These are phyloP conservation scores for Aspergillus ibericus DNA, from an alignment of 2,329 filamentous ascomycete genomes.

Conservation along the genomic window DNA sequence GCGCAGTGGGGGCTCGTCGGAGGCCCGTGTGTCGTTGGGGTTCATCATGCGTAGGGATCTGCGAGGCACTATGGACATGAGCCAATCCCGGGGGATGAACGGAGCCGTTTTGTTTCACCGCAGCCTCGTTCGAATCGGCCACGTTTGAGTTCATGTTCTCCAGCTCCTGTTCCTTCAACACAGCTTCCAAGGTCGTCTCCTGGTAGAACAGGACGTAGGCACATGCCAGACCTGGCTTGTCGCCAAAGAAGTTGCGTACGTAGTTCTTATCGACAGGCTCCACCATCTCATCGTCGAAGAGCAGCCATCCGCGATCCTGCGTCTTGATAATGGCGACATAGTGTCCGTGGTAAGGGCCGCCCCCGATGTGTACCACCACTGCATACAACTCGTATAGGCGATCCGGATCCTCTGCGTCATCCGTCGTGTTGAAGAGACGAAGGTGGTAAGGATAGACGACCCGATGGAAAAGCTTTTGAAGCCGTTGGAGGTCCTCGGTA, in stretches of 20 bases:
- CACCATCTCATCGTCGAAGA: slow-evolving; percentile 98
- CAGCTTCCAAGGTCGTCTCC: slow-evolving; percentile 72
- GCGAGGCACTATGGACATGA: slow-evolving; percentile 42
- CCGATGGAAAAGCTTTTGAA: slow-evolving; percentile 95
- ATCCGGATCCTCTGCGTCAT: slow-evolving; percentile 91
- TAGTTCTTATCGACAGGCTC: slow-evolving; percentile 97
- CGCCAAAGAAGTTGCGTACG: slow-evolving; percentile 95
- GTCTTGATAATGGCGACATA: slow-evolving; percentile 99
- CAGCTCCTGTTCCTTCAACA: slow-evolving; percentile 76
- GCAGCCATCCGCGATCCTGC: slow-evolving; percentile 87
- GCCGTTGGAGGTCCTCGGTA: slow-evolving; percentile 86
- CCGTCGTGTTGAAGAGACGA: slow-evolving; percentile 94
- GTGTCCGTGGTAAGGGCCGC: slow-evolving; percentile 94
- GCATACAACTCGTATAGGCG: slow-evolving; percentile 94
- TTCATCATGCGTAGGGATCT: slow-evolving; percentile 37
- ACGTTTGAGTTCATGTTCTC: slow-evolving; percentile 58
- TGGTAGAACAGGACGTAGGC: slow-evolving; percentile 98
- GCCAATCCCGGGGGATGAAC: slow-evolving; percentile 33
- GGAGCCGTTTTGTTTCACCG: slow-evolving; percentile 34
- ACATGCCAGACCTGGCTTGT: slow-evolving; percentile 84
- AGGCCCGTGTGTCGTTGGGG: slow-evolving; percentile 35
- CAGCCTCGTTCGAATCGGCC: slow-evolving; percentile 40
- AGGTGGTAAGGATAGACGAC: slow-evolving; percentile 97
- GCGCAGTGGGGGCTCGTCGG: slow-evolving; percentile 42
- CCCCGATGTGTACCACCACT: slow-evolving; percentile 94